Evolutionary conservation across 352 stramenopile species (phyloP).

Genomic region (Globisporangium apiculatum): DNA sequence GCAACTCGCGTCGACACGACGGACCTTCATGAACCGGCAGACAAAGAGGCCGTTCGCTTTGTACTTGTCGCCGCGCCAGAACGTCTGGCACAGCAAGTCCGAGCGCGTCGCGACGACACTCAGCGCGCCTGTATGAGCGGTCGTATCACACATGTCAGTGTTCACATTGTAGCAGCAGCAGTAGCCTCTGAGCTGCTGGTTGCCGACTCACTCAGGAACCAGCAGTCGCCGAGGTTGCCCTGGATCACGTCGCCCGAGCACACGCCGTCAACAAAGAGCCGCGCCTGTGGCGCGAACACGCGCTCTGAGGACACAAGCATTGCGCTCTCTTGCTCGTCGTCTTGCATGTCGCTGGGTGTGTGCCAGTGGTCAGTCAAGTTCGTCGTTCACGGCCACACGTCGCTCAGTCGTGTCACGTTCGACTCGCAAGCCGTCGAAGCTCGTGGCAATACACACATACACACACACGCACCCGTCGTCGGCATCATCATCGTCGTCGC

Average conservation of each 20-base stretch:
- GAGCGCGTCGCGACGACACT: conserved; percentile 80
- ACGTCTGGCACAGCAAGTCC: conserved; percentile 73
- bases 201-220: conserved; percentile 76
- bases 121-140: conserved; percentile 47
- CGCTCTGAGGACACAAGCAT: conserved; percentile 17
- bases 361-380: no score
- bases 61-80: conserved; percentile 67
- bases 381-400: no score
- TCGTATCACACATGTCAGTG: background rate
- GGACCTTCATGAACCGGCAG: conserved; percentile 90
- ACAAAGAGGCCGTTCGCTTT: conserved; percentile 81
- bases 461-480: conserved; percentile 10
- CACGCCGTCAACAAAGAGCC: conserved; percentile 69
- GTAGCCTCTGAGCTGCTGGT: background rate
- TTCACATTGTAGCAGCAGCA: background rate
- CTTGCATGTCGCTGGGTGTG: conserved; percentile 2
- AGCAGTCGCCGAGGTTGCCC: conserved; percentile 88
- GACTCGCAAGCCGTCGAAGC: no score
- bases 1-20: no score
- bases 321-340: conserved; percentile 18
- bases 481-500: conserved; percentile 15
- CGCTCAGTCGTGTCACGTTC: no score
- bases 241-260: conserved; percentile 86
- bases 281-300: conserved; percentile 54
- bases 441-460: no score